Base-by-base conservation (phyloP, 2,329 filamentous ascomycete species). In the Neobulgaria alba region DNA sequence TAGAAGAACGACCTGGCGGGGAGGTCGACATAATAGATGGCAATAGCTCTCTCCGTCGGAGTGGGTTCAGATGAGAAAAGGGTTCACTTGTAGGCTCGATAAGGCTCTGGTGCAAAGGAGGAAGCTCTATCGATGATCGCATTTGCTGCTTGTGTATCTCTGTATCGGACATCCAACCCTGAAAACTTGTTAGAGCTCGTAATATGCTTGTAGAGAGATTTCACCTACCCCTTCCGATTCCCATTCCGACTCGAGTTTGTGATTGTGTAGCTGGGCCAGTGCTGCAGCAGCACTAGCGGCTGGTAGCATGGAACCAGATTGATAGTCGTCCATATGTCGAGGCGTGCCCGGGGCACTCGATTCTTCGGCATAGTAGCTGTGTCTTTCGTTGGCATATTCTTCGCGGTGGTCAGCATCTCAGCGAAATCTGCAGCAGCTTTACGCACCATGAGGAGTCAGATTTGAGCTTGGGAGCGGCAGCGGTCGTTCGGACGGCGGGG, bases 1-100 rank as follows among this genome's bases (percentile, higher is more conserved):
- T 95, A 1, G 88, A 89, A 10, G 88, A 93, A 48, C 89, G 83
- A 40, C 83, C 86, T 5, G 87, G 84, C 1, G 88, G 89, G 8
- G 89, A 94, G 45, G 81, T 81, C 38, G 77, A 75, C 29, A 95
- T 67, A 42, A 92, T 85, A 1, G 87, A 94, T 1, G 88, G 86
- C 5, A 95, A 73, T 37, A 92, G 71, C 54, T 90, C 85, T 56
- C 84, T 75, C 42, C 76, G 79, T 51, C 77, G 73, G 48, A 67
- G 66, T 30, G 71, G 66, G 47, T 79, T 73, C 51, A 79, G 69
- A 18, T 75, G 72, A 15, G 78, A 77, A 44, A 82, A 82, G 1
- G 82, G 78, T 54, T 87, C 83, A 64, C 85, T 86, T 15, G 56
- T 60, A 23, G 57, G 56, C 45, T 74, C 70, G 20, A 77, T 71